phyloP scores from a whole-genome alignment of 2,329 filamentous ascomycete species.

The Leptographium wingfieldii region DNA sequence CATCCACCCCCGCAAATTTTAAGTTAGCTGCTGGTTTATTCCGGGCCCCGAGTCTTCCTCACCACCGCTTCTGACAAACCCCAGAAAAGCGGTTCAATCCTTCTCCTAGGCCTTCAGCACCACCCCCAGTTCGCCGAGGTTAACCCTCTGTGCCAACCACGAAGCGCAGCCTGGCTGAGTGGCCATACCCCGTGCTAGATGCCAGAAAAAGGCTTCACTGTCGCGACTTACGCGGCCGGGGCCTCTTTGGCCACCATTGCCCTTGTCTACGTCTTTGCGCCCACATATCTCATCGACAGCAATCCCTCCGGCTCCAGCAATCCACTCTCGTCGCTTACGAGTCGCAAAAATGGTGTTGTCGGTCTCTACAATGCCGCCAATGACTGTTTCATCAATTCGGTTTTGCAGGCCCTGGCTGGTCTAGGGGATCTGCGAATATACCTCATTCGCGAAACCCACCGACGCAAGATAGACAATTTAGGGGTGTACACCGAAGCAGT shows the following conservation, averaged over 20 bases:
- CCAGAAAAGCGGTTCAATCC: not conserved
- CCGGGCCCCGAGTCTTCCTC: not conserved
- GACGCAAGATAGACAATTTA: constrained; percentile 65
- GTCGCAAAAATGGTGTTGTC: constrained; percentile 73
- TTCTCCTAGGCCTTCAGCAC: not conserved
- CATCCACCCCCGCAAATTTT: not conserved
- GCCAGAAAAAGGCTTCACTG: constrained; percentile 71
- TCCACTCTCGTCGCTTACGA: constrained; percentile 15
- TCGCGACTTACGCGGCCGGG: constrained; percentile 87
- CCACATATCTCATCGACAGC: constrained; percentile 90
- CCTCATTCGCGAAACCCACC: constrained; percentile 81
- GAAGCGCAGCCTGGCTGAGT: not conserved
- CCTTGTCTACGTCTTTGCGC: constrained; percentile 92
- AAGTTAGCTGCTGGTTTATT: not conserved
- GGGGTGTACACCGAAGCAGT: constrained; percentile 59
- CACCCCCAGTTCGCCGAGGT: not conserved
- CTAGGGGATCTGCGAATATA: constrained; percentile 81
- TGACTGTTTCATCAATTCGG: constrained; percentile 94
- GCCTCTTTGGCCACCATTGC: constrained; percentile 91
- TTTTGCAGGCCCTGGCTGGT: constrained; percentile 84
- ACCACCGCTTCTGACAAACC: not conserved
- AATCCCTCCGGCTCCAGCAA: constrained; percentile 41
- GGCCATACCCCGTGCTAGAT: constrained; percentile 28
- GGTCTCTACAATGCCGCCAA: constrained; percentile 86
- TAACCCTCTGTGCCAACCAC: not conserved